Base-by-base conservation (phyloP, 352 stramenopile species). In the Phytopythium oedochilum region DNA sequence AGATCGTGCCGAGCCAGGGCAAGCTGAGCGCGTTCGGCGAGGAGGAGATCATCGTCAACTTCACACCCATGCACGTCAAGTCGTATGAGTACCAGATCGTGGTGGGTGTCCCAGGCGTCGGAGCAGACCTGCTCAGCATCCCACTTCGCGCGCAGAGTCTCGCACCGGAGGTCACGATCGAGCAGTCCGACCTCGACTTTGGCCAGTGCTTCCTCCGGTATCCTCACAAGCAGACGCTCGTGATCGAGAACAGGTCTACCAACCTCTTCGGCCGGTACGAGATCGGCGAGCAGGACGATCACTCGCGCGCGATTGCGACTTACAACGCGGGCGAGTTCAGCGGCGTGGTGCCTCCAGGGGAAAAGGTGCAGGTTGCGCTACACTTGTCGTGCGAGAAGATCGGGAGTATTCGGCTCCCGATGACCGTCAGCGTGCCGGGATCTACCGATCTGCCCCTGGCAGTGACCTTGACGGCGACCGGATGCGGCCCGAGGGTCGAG, bases 141-240 rank as follows among this genome's bases (percentile, higher is more conserved):
- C 94, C 95, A 15, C 69, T 98, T 17, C 67, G 66, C 10, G 95
- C 94, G 6, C 83, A 97, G 44, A 98, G 92, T 39, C 73, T 89
- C 36, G 86, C 96, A 12, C 86, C 89, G 0, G 80, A 96, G 12
- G 63, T 97, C 25, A 46, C 55, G 2, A 45, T 97, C 38, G 59
- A 71, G 20, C 66, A 70, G 32, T 48, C 72, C 5, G 87, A 97
- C 48, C 55, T 98, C 4, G 72, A 96, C 43, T 98, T 96, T 56
- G 94, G 88, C 2, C 64, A 81, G 28, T 95, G 88, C 49, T 98
- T 96, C 55, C 63, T 98, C 17, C 79, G 93, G 2, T 97, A 97
- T 65, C 84, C 93, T 0, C 96, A 98, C 76, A 84, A 81, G 26
- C 66, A 91, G 53, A 85, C 78, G 34, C 65, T 98, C 3, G 56